Evolutionary conservation across 73 alveolate genomes (phyloP).

Genomic region (Breviolum minutum): DNA sequence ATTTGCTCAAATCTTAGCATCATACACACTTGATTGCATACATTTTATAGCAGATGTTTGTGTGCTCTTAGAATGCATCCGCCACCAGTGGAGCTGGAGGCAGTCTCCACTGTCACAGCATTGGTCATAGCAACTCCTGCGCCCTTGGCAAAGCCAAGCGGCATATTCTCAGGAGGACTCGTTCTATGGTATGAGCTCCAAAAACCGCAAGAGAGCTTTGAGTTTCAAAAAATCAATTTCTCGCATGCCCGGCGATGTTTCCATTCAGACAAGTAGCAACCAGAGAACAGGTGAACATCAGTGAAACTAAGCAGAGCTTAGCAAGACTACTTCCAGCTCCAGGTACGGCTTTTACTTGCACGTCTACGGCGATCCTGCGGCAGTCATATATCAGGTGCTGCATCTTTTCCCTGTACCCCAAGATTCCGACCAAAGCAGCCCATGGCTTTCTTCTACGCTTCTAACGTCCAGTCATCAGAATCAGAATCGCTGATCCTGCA

Average conservation of each 20-base stretch:
- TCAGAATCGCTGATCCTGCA: background rate
- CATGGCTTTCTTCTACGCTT: background rate
- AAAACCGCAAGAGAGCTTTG: background rate
- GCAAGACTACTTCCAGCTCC: no score
- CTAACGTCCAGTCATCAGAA: background rate
- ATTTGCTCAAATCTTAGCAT: no score
- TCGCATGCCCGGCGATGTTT: background rate
- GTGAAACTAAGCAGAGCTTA: background rate
- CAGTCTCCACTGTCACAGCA: no score
- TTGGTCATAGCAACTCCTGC: no score
- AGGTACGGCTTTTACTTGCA: constrained; percentile 87
- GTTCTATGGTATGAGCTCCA: no score
- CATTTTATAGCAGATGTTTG: no score
- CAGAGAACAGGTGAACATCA: background rate
- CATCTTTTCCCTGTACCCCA: background rate
- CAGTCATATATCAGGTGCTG: constrained; percentile 77
- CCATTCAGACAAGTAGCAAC: background rate
- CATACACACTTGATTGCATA: no score
- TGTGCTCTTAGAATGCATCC: no score
- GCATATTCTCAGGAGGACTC: no score
- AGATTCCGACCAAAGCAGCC: no score
- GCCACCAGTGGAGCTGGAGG: no score
- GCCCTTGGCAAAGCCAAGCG: no score
- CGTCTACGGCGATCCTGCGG: constrained; percentile 86
- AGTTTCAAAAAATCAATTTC: background rate